Conservation (phyloP, 352 stramenopile species). For the Globisporangium irregulare region DNA sequence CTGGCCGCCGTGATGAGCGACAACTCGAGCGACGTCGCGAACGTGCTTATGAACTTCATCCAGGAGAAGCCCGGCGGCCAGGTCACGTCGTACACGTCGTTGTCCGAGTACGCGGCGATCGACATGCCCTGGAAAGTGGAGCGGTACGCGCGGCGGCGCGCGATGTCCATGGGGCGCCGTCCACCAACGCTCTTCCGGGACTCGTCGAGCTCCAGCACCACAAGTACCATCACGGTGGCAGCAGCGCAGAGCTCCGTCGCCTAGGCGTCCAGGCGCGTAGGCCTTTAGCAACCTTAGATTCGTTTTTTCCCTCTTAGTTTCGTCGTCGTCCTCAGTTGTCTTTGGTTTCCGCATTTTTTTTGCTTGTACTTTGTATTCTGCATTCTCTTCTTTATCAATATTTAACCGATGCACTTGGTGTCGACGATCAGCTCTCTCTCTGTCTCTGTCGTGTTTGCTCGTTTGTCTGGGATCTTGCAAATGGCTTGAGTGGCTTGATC, state of each 20-base stretch:
- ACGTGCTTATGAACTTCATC: conserved; percentile 73
- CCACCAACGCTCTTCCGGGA: conserved; percentile 28
- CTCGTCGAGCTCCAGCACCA: conserved; percentile 13
- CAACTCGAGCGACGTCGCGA: conserved; percentile 49
- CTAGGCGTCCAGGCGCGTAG: neutral
- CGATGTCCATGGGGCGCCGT: conserved; percentile 59
- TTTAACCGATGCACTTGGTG: neutral
- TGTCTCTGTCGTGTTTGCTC: neutral
- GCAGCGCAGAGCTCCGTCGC: neutral
- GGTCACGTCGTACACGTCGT: conserved; percentile 57
- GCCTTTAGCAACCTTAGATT: neutral
- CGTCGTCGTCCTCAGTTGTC: neutral
- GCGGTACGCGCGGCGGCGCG: conserved; percentile 51
- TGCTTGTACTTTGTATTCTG: neutral
- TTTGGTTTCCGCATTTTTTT: neutral
- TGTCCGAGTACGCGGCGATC: conserved; percentile 71
- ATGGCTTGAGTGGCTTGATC: neutral
- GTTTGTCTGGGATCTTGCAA: neutral
- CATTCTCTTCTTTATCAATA: neutral
- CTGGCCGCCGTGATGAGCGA: conserved; percentile 68
- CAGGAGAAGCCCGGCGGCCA: conserved; percentile 67
- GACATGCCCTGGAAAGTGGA: conserved; percentile 71
- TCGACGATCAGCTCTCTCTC: neutral
- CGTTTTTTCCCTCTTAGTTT: neutral
- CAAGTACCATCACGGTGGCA: neutral